Conservation (phyloP, 2,329 filamentous ascomycete species). For the Cladobotryum protrusum region DNA sequence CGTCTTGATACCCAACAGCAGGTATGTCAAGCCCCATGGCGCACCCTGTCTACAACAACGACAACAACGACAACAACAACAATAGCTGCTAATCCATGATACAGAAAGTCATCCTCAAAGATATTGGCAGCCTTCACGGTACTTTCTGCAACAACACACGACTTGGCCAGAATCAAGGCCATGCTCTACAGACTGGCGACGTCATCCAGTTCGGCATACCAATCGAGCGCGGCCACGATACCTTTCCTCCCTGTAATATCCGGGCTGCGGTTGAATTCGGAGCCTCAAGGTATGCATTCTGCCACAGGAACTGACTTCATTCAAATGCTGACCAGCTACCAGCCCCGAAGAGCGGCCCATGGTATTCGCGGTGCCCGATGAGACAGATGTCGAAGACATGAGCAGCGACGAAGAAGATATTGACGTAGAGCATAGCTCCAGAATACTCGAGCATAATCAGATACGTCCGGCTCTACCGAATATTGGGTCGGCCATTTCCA, state of each 20-base stretch:
- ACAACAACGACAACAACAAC: no score
- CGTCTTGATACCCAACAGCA: slow-evolving; percentile 36
- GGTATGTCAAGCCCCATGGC: slow-evolving; percentile 28
- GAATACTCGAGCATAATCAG: slow-evolving; percentile 23
- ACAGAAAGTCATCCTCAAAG: slow-evolving; percentile 40
- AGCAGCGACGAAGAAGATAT: slow-evolving; percentile 22
- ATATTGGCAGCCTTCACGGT: slow-evolving; percentile 47
- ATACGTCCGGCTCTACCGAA: slow-evolving; percentile 19
- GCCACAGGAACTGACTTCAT: background rate
- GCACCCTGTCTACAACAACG: background rate
- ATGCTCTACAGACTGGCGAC: slow-evolving; percentile 24
- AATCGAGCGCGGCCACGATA: slow-evolving; percentile 28
- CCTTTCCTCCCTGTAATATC: slow-evolving; percentile 34
- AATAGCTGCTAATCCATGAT: slow-evolving; percentile 15
- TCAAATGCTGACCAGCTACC: slow-evolving; percentile 13
- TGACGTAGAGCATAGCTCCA: slow-evolving; percentile 20
- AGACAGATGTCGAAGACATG: slow-evolving; percentile 28
- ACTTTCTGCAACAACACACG: slow-evolving; percentile 38
- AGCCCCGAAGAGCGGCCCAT: slow-evolving; percentile 23
- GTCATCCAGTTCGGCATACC: slow-evolving; percentile 29
- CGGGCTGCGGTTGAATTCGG: slow-evolving; percentile 27
- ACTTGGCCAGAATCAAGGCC: slow-evolving; percentile 15
- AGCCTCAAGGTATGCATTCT: slow-evolving; percentile 17
- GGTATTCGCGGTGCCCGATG: slow-evolving; percentile 39
- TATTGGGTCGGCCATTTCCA: slow-evolving; percentile 2